Evolutionary conservation across 108 stramenopile species (phyloP), one percentile per base, ranked within the genome.

Genomic region (Hondaea fermentalgiana): DNA sequence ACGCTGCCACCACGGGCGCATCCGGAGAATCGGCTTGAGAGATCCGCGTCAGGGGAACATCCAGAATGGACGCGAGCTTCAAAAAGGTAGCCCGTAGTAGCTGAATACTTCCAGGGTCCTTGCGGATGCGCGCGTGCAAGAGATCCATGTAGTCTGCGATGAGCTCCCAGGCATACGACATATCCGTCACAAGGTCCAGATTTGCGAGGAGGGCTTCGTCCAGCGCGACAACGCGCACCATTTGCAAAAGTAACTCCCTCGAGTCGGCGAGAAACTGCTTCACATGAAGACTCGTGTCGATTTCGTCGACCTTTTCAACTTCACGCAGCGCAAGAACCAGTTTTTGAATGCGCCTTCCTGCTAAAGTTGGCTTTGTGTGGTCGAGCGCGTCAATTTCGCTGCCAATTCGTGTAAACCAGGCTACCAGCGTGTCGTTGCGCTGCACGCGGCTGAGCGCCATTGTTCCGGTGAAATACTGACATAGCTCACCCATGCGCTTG

Each of bases 61-160:
- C 94, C 23, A 95, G 90, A 25, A 94, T 93, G 88, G 89, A 93
- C 16, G 93, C 92, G 2, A 94, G 83, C 76, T 95, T 95, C 87
- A 94, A 49, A 90, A 95, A 95, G 58, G 92, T 90, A 25, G 94
- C 92, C 29, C 94, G 92, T 0, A 95, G 87, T 35, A 93, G 89
- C 4, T 87, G 60, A 5, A 94, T 94, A 72, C 91, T 91, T 14
- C 90, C 88, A 29, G 95, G 95, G 58, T 94, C 93, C 58, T 87
- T 90, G 44, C 72, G 72, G 25, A 95, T 90, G 21, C 93, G 72
- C 1, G 89, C 89, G 72, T 95, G 95, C 14, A 95, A 76, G 23
- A 94, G 87, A 5, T 60, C 57, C 5, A 94, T 90, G 91, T 94
- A 95, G 28, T 93, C 93, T 35, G 59, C 91, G 55, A 95, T 90